A percentile compares a stretch with the other conserved stretches of the same genome.
Evolutionary conservation across 176 grass and related monocot genomes (phyloP).

Genomic region (Aechmea fasciata): DNA sequence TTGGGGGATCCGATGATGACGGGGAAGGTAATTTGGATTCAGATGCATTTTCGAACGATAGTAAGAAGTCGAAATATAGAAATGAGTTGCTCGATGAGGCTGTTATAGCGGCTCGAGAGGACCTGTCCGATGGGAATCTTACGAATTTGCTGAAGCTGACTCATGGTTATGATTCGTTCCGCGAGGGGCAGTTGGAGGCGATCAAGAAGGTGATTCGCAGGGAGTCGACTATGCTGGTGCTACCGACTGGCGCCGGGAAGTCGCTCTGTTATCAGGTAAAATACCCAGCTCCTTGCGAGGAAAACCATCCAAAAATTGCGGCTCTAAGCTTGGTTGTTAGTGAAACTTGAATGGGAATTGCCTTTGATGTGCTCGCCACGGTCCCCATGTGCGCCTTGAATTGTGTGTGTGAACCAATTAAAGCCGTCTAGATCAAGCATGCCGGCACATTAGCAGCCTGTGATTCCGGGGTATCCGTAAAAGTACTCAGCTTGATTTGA

Average conservation of each 20-base stretch:
- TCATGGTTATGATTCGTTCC: slow-evolving; percentile 66
- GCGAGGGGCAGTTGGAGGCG: slow-evolving; percentile 60
- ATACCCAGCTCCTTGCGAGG: not conserved
- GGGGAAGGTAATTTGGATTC: slow-evolving; percentile 36
- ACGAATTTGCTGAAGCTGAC: slow-evolving; percentile 49
- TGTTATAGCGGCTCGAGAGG: slow-evolving; percentile 30
- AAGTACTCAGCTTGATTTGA: too few species aligned
- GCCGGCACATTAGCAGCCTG: too few species aligned
- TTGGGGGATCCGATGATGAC: slow-evolving; percentile 8
- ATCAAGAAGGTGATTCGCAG: slow-evolving; percentile 65
- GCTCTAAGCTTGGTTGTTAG: not conserved
- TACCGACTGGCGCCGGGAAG: slow-evolving; percentile 89
- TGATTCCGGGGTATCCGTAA: too few species aligned
- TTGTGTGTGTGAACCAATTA: too few species aligned
- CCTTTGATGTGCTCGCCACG: too few species aligned
- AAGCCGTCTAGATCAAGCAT: too few species aligned
- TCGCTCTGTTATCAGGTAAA: slow-evolving; percentile 94
- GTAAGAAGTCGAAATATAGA: slow-evolving; percentile 21
- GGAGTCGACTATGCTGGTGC: slow-evolving; percentile 69
- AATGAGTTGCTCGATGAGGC: slow-evolving; percentile 31
- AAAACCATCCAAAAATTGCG: too few species aligned
- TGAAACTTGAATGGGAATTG: too few species aligned
- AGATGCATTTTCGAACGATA: slow-evolving; percentile 33
- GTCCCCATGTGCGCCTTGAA: too few species aligned
- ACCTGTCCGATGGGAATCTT: slow-evolving; percentile 59